Percentiles rank a stretch among this genome's conserved stretches.
Conservation (phyloP, 257 asterid genomes). For the Salvia splendens region DNA sequence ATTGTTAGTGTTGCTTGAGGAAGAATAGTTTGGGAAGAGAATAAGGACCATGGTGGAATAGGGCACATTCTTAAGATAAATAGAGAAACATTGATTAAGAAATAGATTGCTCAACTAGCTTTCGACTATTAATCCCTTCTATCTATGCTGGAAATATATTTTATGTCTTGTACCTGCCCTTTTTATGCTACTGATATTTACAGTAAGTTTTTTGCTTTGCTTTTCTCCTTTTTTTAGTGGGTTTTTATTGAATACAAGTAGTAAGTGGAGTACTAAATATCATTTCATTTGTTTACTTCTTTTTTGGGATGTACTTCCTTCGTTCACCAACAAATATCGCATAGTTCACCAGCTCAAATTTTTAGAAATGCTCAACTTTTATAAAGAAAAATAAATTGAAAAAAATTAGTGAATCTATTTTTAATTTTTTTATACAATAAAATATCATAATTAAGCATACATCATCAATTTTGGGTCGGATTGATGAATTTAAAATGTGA, state of each 20-base stretch:
- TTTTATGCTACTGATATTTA: conserved; percentile 25
- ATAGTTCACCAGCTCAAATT: too few species aligned
- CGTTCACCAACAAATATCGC: too few species aligned
- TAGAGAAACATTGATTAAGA: conserved; percentile 24
- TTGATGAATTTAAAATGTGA: too few species aligned
- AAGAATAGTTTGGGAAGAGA: conserved; percentile 4
- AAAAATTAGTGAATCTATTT: too few species aligned
- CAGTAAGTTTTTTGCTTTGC: conserved; percentile 23
- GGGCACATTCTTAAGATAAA: conserved; percentile 24
- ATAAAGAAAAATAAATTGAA: too few species aligned
- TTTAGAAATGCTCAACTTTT: too few species aligned
- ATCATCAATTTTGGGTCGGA: too few species aligned
- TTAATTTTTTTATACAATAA: too few species aligned
- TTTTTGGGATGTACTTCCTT: too few species aligned
- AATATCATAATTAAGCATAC: too few species aligned
- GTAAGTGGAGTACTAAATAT: too few species aligned
- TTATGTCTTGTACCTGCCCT: conserved; percentile 38
- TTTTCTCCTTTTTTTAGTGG: conserved; percentile 21
- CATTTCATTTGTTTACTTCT: neutral
- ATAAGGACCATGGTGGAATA: conserved; percentile 4
- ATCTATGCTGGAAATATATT: conserved; percentile 44
- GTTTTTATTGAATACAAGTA: conserved; percentile 14
- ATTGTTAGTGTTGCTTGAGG: conserved; percentile 52
- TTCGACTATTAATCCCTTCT: conserved; percentile 29
- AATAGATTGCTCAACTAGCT: conserved; percentile 32